Evolutionary conservation across 495 filamentous ascomycete genomes (phyloP).

Genomic region (Aeminium ludgeri): DNA sequence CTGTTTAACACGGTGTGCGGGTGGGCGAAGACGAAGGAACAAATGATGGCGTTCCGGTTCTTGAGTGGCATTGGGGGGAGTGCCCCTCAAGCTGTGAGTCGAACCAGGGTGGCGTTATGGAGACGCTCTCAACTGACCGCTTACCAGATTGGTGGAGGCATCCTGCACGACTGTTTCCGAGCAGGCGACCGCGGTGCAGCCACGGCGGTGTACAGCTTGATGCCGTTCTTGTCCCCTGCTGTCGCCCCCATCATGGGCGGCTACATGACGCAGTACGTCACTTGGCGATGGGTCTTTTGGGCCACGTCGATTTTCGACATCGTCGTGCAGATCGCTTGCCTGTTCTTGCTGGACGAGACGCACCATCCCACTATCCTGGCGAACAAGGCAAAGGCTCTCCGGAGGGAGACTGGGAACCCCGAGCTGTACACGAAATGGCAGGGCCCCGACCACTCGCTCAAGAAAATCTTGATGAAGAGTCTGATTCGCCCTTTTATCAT

Average conservation of each 20-base stretch:
- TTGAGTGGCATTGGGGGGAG: conserved; percentile 40
- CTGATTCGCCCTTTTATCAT: conserved; percentile 26
- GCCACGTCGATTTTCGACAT: conserved; percentile 40
- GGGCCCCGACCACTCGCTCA: conserved; percentile 25
- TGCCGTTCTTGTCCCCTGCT: conserved; percentile 35
- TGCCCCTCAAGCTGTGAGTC: conserved; percentile 34
- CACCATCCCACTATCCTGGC: conserved; percentile 45
- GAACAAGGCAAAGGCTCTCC: conserved; percentile 36
- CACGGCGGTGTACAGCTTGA: conserved; percentile 20
- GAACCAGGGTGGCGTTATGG: background rate
- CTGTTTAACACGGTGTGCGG: conserved; percentile 41
- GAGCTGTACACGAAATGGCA: conserved; percentile 47
- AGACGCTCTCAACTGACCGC: background rate
- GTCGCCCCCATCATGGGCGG: conserved; percentile 23
- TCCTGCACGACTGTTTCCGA: conserved; percentile 21
- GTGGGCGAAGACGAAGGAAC: conserved; percentile 28
- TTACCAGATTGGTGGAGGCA: conserved; percentile 17
- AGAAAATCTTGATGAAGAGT: conserved; percentile 2
- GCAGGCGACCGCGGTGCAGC: conserved; percentile 21
- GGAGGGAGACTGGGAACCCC: conserved; percentile 39
- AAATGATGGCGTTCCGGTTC: conserved; percentile 41
- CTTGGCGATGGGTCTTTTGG: conserved; percentile 52
- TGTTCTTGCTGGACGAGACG: conserved; percentile 50
- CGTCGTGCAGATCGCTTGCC: conserved; percentile 40
- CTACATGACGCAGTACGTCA: conserved; percentile 45